These are phyloP conservation scores for Kregervanrija pseudodelftensis DNA, from an alignment of 805 yeast genomes.

Conservation along the genomic window DNA sequence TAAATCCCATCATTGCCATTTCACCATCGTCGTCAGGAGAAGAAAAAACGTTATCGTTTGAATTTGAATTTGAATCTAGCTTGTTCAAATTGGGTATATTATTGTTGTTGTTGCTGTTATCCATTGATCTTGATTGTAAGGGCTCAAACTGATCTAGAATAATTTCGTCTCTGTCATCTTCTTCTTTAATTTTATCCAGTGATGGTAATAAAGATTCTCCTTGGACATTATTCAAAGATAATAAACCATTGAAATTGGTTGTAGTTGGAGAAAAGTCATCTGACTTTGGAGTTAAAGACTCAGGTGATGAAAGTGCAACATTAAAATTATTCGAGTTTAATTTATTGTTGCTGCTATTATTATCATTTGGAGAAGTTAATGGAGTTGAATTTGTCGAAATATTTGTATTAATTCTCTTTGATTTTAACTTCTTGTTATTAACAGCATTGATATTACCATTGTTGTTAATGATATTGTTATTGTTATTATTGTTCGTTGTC, in stretches of 20 bases:
- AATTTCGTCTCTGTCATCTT: conserved; percentile 9
- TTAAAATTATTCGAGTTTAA: too few relatives aligned
- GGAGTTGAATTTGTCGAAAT: too few relatives aligned
- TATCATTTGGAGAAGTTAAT: too few relatives aligned
- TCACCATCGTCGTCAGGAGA: conserved; percentile 8
- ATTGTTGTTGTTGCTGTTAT: too few relatives aligned
- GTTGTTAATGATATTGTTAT: too few relatives aligned
- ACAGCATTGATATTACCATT: too few relatives aligned
- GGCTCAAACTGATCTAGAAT: conserved; percentile 12
- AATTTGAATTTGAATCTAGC: conserved; percentile 3
- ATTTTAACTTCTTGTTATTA: too few relatives aligned
- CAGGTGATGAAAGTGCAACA: conserved; percentile 18
- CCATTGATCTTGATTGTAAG: conserved; percentile 1
- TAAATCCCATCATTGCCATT: conserved; percentile 12
- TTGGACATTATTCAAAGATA: too few relatives aligned
- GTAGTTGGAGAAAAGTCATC: conserved; percentile 15
- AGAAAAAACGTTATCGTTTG: background rate
- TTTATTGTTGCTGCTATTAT: too few relatives aligned
- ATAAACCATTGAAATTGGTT: too few relatives aligned
- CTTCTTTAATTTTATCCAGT: conserved; percentile 18
- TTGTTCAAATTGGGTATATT: background rate
- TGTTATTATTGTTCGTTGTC: too few relatives aligned
- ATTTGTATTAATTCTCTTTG: too few relatives aligned
- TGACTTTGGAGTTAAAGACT: conserved; percentile 19
- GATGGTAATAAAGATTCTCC: background rate